These are phyloP conservation scores for Termitomyces sp. DNA, from an alignment of 768 basidiomycete genomes.

Conservation along the genomic window DNA sequence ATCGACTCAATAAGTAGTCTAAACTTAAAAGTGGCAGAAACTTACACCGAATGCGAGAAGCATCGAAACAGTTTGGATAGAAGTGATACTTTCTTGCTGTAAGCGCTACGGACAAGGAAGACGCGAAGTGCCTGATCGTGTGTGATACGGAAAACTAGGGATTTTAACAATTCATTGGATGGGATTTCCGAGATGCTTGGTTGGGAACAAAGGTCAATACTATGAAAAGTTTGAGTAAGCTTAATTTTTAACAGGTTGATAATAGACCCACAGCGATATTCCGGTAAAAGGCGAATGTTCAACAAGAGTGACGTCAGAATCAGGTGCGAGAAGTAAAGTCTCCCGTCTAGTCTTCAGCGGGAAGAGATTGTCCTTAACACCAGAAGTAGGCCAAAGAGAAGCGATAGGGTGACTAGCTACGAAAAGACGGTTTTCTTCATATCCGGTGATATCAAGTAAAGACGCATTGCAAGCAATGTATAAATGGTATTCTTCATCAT, in stretches of 20 bases:
- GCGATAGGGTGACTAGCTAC: slow-evolving; percentile 12
- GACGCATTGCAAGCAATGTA: slow-evolving; percentile 16
- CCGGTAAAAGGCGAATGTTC: slow-evolving; percentile 7
- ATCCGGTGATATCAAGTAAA: slow-evolving; percentile 11
- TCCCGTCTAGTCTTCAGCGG: slow-evolving; percentile 2
- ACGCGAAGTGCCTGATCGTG: slow-evolving; percentile 12
- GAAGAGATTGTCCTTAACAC: not conserved
- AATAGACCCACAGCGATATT: slow-evolving; percentile 6
- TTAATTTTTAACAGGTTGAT: too few species aligned
- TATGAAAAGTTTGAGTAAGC: not conserved
- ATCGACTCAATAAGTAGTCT: not conserved
- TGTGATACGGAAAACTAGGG: slow-evolving; percentile 7
- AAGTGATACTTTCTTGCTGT: slow-evolving; percentile 1
- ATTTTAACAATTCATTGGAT: slow-evolving; percentile 4
- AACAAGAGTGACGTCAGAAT: slow-evolving; percentile 5
- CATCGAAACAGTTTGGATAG: slow-evolving; percentile 5
- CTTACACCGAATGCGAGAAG: slow-evolving; percentile 5
- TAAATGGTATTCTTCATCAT: slow-evolving; percentile 3
- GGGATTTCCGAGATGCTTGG: slow-evolving; percentile 10
- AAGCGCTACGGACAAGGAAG: slow-evolving; percentile 6
- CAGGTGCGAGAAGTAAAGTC: slow-evolving; percentile 9
- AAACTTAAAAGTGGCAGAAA: not conserved
- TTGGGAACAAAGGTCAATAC: slow-evolving; percentile 8
- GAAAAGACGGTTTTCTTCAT: slow-evolving; percentile 9
- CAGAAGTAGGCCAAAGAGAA: slow-evolving; percentile 7